Evolutionary conservation across 257 asterid genomes (phyloP), one percentile per base, ranked within the genome.

Genomic region (Nyctanthes arbortristis): DNA sequence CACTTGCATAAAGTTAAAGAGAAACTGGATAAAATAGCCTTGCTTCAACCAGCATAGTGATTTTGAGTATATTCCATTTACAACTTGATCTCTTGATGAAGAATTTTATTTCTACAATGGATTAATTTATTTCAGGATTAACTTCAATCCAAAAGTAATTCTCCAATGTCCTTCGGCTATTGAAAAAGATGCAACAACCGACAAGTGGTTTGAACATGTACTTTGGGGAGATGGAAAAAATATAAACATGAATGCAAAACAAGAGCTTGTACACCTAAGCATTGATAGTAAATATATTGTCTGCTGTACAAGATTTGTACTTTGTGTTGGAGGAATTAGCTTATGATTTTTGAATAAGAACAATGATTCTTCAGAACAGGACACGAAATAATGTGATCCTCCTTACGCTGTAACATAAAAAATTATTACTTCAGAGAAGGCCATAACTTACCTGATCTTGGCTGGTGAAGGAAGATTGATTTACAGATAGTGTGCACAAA

Each of bases 61-160:
- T 36, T 39, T 36, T 16, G 14, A 70, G 25, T 25, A 12, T 36
- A 7, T 29, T 57, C 37, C 73, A 36, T 7, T 9, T 36, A 65
- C 24, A 14, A 52, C 49, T 27, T 65, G 32, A 33, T 29, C 63
- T 1, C 5, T 34, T 5, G 47, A 30, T 40, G 34, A n/a, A 49
- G 57, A 63, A 33, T 64, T 18, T 72, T 18, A 20, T 59, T 27
- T 9, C 18, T 14, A 40, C 3, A 11, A 62, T 20, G 31, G 30
- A 33, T 55, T 18, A 35, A 45, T 66, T 24, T 55, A 40, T 28
- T 73, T 32, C 24, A 58, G 39, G 68, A 33, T 58, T 45, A 35
- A 34, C 40, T 39, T 54, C 72, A 45, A 33, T 34, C 32, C n/a
- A n/a, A n/a, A 16, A 34, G 25, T 2, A 2, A 1, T 8, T 5